Percentiles rank a stretch among this genome's conserved stretches.
Evolutionary conservation across 768 basidiomycete genomes (phyloP).

Genomic region (Cystofilobasidium macerans): DNA sequence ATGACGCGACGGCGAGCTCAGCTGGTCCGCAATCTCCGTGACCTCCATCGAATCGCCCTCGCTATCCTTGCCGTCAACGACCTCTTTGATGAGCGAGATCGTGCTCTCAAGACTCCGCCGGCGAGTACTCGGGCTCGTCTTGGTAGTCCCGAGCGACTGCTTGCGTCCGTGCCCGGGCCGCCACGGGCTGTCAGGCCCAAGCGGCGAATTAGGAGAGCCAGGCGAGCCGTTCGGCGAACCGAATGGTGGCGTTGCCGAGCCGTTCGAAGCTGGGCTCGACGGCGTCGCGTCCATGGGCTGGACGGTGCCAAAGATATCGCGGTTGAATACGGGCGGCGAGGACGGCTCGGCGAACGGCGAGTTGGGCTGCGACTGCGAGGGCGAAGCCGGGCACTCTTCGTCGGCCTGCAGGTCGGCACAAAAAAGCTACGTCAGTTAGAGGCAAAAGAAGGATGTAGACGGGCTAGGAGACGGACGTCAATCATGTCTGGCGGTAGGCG

Average conservation of each 20-base stretch:
- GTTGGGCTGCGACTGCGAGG: conserved; percentile 18
- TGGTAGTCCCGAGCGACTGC: conserved; percentile 83
- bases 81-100: conserved; percentile 86
- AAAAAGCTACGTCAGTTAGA: conserved; percentile 31
- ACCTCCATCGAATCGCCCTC: conserved; percentile 37
- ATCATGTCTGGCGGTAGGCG: conserved; percentile 91
- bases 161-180: conserved; percentile 56
- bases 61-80: conserved; percentile 61
- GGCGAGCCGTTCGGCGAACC: conserved; percentile 28
- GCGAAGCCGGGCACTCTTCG: conserved; percentile 41
- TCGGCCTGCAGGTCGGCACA: conserved; percentile 35
- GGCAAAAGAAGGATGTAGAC: conserved; percentile 39
- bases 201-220: conserved; percentile 35
- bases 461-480: conserved; percentile 58
- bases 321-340: conserved; percentile 12
- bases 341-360: conserved; percentile 15
- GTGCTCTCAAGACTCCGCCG: conserved; percentile 89
- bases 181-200: conserved; percentile 45
- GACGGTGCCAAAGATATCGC: conserved; percentile 8
- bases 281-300: conserved; percentile 25
- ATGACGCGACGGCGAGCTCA: conserved; percentile 13
- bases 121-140: conserved; percentile 81
- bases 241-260: conserved; percentile 26
- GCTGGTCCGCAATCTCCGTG: conserved; percentile 35
- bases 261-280: background rate